Evolutionary conservation across 768 basidiomycete species (phyloP).

Genomic region (Pleurotus djamor): DNA sequence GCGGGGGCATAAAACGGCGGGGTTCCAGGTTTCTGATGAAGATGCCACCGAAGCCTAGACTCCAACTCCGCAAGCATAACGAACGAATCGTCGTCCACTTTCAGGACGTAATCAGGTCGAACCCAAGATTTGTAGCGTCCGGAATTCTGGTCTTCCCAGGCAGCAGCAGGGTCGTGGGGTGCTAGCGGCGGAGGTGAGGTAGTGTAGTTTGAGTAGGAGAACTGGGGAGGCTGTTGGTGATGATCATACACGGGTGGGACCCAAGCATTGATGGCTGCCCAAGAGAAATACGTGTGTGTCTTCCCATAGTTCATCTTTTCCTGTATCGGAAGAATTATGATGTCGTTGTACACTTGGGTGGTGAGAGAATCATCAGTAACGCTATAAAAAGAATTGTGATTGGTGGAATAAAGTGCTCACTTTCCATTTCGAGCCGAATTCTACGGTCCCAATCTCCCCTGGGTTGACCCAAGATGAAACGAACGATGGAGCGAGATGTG

Average conservation of each 20-base stretch:
- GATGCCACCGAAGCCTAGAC: conserved; percentile 76
- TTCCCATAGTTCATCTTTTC: conserved; percentile 99
- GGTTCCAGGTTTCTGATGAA: conserved; percentile 43
- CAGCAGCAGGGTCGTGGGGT: conserved; percentile 65
- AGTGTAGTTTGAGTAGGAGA: conserved; percentile 68
- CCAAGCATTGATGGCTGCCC: conserved; percentile 90
- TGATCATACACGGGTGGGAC: conserved; percentile 75
- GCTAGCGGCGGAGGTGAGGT: conserved; percentile 59
- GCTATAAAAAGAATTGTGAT: too few relatives aligned
- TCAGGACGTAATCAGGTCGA: conserved; percentile 88
- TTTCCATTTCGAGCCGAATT: conserved; percentile 87
- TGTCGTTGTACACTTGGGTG: conserved; percentile 81
- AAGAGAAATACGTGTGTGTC: conserved; percentile 87
- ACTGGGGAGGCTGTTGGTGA: conserved; percentile 40
- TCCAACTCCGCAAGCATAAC: conserved; percentile 95
- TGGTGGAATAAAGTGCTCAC: conserved; percentile 55
- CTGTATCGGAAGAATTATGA: conserved; percentile 74
- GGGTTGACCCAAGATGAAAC: conserved; percentile 89
- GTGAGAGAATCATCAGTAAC: too few relatives aligned
- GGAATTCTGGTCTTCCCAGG: conserved; percentile 46
- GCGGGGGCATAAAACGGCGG: conserved; percentile 1
- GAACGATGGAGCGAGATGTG: conserved; percentile 81
- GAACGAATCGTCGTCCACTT: conserved; percentile 95
- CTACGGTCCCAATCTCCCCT: conserved; percentile 75
- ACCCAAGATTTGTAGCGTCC: conserved; percentile 62